Evolutionary conservation across 139 green algal species (phyloP), one percentile per base, ranked within the genome.

Genomic region (Ettlia oleoabundans): DNA sequence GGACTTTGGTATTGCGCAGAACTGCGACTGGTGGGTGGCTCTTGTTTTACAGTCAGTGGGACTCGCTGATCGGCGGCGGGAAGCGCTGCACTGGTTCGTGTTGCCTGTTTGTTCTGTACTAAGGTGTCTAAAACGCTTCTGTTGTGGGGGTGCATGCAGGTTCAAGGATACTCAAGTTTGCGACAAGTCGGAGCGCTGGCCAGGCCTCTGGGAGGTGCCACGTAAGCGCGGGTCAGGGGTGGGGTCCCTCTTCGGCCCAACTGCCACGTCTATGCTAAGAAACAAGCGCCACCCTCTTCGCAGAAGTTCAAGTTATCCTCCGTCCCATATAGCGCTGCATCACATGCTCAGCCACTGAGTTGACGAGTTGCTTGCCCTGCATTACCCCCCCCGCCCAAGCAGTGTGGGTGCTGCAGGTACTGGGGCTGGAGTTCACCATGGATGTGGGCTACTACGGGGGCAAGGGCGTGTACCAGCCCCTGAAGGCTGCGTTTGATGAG

Each of bases 1-100:
- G 28, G 84, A 88, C 67, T 61, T 41, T 42, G 84, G 84, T 24
- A 79, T 88, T 24, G 63, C 84, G 40, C 84, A 88, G 38, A 71
- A 81, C 58, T 81, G 75, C 37, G 58, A 38, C 38, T 81, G 58
- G 77, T n/a, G n/a, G n/a, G n/a, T n/a, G n/a, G n/a, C n/a, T n/a
- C n/a, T n/a, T n/a, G n/a, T n/a, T n/a, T n/a, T n/a, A n/a, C n/a
- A n/a, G n/a, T n/a, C n/a, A n/a, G n/a, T n/a, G n/a, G n/a, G n/a
- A n/a, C n/a, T n/a, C n/a, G n/a, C n/a, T n/a, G n/a, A n/a, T n/a
- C n/a, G n/a, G n/a, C n/a, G n/a, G n/a, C n/a, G n/a, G n/a, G n/a
- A n/a, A n/a, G n/a, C n/a, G n/a, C n/a, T n/a, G n/a, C n/a, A n/a
- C n/a, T n/a, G n/a, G n/a, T n/a, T n/a, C n/a, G n/a, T n/a, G n/a